These are phyloP conservation scores for Cryoendolithus antarcticus DNA, from an alignment of 2,329 filamentous ascomycete species.

Conservation along the genomic window DNA sequence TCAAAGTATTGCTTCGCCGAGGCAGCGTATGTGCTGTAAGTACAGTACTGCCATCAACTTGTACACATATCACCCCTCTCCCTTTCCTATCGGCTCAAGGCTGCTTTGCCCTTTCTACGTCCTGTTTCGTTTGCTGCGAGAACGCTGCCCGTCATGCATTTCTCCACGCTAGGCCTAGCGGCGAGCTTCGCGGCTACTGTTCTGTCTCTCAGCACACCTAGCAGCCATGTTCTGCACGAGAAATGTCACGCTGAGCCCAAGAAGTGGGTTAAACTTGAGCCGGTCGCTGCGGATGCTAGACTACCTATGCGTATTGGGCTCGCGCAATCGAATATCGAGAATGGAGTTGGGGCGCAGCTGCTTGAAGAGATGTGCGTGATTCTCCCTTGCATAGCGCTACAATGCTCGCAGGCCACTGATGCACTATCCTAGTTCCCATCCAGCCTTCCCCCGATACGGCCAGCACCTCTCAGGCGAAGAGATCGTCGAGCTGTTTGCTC, in stretches of 20 bases:
- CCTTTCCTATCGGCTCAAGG: no score
- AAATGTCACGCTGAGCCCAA: slow-evolving; percentile 14
- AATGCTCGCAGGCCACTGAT: no score
- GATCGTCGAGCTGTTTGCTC: slow-evolving; percentile 31
- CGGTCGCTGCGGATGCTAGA: slow-evolving; percentile 15
- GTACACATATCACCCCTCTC: no score
- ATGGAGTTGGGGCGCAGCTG: not conserved
- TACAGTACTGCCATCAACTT: no score
- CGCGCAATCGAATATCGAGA: slow-evolving; percentile 22
- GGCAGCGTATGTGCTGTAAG: no score
- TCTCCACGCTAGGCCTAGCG: slow-evolving; percentile 10
- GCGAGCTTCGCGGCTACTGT: slow-evolving; percentile 9
- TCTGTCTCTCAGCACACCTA: slow-evolving; percentile 13
- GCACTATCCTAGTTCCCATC: slow-evolving; percentile 17
- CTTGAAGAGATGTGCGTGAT: no score
- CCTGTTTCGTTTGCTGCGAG: no score
- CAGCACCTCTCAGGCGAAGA: slow-evolving; percentile 31
- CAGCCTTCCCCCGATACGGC: slow-evolving; percentile 29
- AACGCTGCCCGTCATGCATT: slow-evolving; percentile 8
- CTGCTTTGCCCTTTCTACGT: no score
- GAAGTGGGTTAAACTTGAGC: slow-evolving; percentile 18
- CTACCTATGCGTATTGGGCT: slow-evolving; percentile 24
- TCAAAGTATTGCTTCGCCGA: no score
- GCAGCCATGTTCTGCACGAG: slow-evolving; percentile 19
- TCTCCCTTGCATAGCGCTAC: no score